Base-by-base conservation (phyloP, 768 basidiomycete genomes). In the Termitomyces eurrhizus region DNA sequence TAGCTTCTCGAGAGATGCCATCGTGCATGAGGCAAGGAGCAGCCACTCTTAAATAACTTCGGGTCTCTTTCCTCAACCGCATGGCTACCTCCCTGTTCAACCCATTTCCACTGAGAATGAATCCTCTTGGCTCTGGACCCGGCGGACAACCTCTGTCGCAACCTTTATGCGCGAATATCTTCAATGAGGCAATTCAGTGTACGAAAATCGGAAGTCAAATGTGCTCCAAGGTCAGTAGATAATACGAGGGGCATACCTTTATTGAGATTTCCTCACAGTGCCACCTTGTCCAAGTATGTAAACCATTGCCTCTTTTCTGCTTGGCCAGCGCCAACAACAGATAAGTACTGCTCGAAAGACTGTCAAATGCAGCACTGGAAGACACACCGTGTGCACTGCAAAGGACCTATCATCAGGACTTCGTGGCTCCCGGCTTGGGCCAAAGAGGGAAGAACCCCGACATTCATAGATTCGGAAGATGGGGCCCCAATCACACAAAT, bases 331-430 rank as follows among this genome's bases (percentile, higher is more conserved):
- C 50, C 26, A 57, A 39, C n/a, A 21, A 42, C 18, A 55, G 29
- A 42, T 7, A 59, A 75, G 74, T 75, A 74, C 56, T 75, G 73
- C 62, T 74, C 73, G 7, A 69, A 70, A 44, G 64, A 69, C 42
- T 75, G 74, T 56, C 72, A 72, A 59, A 65, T 50, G 7, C 60
- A 64, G 11, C 73, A 75, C 41, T 74, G 72, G 72, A 60, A 68
- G 33, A 66, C 49, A 51, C 74, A 75, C 52, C 69, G 70, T 32
- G 14, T 52, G 8, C 61, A 58, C 21, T 75, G 74, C 52, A 67
- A 69, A 48, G 70, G 73, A 51, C 61, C 60, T 37, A 69, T 68
- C 49, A 66, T 72, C 24, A 66, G 66, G 46, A 52, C 60, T 14
- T 61, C 53, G 39, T 75, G 74, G 74, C 62, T 67, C 45, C 74